Percentiles rank a stretch among this genome's conserved stretches.
Evolutionary conservation across 345 rosid species (phyloP).

Genomic region (Cardiospermum halicacabum): DNA sequence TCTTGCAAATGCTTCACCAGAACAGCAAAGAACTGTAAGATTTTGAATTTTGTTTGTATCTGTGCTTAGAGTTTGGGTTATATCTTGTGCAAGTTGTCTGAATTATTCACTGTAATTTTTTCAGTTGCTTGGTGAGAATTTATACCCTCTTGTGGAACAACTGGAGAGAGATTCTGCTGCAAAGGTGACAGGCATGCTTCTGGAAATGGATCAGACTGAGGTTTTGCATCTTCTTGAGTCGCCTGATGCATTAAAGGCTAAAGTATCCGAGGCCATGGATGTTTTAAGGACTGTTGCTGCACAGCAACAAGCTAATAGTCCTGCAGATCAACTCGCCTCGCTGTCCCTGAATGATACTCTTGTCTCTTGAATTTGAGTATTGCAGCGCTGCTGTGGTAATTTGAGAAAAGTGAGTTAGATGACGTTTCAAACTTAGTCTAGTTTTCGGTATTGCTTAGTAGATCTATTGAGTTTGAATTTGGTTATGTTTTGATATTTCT

Average conservation of each 20-base stretch:
- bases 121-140: slow-evolving; percentile 73
- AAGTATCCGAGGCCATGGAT: slow-evolving; percentile 75
- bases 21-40: slow-evolving; percentile 68
- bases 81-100: too few relatives aligned
- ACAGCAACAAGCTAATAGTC: slow-evolving; percentile 40
- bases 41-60: not conserved
- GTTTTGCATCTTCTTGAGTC: slow-evolving; percentile 75
- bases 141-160: slow-evolving; percentile 69
- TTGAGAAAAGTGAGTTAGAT: not conserved
- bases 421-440: not conserved
- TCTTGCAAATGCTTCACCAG: slow-evolving; percentile 65
- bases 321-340: slow-evolving; percentile 55
- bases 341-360: slow-evolving; percentile 55
- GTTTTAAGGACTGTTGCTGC: slow-evolving; percentile 52
- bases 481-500: not conserved
- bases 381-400: not conserved
- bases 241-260: slow-evolving; percentile 56
- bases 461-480: slow-evolving; percentile 4
- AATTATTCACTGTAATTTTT: too few relatives aligned
- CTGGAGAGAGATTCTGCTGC: slow-evolving; percentile 65
- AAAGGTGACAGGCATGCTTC: slow-evolving; percentile 79
- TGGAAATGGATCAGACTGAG: slow-evolving; percentile 89
- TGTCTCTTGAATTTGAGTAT: slow-evolving; percentile 34
- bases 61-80: not conserved
- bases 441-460: not conserved